phyloP scores from a whole-genome alignment of 495 filamentous ascomycete species.

The Pseudevernia furfuracea region DNA sequence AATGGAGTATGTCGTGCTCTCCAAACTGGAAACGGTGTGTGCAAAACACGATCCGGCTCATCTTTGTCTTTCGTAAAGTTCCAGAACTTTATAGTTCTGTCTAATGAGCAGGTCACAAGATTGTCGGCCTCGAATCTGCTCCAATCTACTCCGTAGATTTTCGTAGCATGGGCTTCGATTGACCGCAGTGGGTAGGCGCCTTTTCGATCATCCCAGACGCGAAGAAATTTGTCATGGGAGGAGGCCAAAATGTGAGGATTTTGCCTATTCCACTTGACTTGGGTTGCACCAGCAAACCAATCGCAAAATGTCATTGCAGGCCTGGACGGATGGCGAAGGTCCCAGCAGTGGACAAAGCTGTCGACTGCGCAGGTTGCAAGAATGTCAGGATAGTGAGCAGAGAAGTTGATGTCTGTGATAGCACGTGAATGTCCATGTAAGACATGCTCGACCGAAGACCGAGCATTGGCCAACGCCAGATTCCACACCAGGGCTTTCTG shows the following conservation, averaged over 20 bases:
- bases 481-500: conserved; percentile 96
- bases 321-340: conserved; percentile 66
- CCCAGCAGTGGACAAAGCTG: conserved; percentile 91
- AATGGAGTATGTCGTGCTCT: conserved; percentile 91
- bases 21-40: conserved; percentile 83
- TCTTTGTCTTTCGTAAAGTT: conserved; percentile 60
- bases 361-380: conserved; percentile 89
- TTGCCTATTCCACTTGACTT: conserved; percentile 92
- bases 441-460: conserved; percentile 79
- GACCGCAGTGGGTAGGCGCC: conserved; percentile 70
- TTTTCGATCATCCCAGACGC: conserved; percentile 86
- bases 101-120: conserved; percentile 80
- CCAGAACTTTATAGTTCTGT: conserved; percentile 93
- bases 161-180: conserved; percentile 85
- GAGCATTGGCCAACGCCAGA: conserved; percentile 62
- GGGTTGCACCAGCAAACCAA: conserved; percentile 90
- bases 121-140: conserved; percentile 64
- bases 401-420: conserved; percentile 97
- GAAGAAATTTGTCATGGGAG: conserved; percentile 76
- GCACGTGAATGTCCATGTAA: conserved; percentile 82
- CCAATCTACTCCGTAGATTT: conserved; percentile 96
- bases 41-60: conserved; percentile 63
- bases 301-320: conserved; percentile 79
- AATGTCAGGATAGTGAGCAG: conserved; percentile 80
- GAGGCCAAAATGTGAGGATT: conserved; percentile 79